Conservation (phyloP, 2,329 filamentous ascomycete species). For the Fusarium albidum region DNA sequence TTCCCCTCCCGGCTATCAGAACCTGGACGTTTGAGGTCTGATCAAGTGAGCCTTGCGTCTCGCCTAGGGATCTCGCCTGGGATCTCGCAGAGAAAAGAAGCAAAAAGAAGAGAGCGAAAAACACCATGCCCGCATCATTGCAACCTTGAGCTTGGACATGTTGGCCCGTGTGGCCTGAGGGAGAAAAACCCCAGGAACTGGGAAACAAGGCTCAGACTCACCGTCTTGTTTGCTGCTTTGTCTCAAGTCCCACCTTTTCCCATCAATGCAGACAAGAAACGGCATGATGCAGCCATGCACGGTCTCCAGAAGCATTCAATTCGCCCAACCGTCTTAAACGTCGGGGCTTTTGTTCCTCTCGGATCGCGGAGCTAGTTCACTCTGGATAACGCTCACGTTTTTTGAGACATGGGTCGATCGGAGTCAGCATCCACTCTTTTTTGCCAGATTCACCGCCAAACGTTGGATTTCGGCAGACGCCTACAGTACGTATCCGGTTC, state of each 20-base stretch:
- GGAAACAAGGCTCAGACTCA: conserved; percentile 28
- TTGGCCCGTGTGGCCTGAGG: conserved; percentile 33
- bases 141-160: conserved; percentile 28
- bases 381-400: conserved; percentile 26
- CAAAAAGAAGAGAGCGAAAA: conserved; percentile 2
- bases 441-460: conserved; percentile 39
- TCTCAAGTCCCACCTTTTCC: background rate
- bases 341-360: conserved; percentile 12
- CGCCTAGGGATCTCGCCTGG: conserved; percentile 28
- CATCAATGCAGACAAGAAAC: background rate
- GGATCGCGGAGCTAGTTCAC: conserved; percentile 10
- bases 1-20: conserved; percentile 10
- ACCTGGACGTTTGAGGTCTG: conserved; percentile 20
- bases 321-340: conserved; percentile 20
- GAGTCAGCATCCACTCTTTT: conserved; percentile 9
- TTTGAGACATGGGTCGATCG: conserved; percentile 28
- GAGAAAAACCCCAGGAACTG: conserved; percentile 6
- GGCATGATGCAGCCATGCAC: too few relatives aligned
- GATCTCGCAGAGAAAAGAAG: conserved; percentile 32
- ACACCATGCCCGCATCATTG: too few relatives aligned
- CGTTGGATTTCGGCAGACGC: conserved; percentile 19
- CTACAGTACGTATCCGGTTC: conserved; percentile 24
- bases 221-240: conserved; percentile 25
- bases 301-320: conserved; percentile 17
- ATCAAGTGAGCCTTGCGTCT: conserved; percentile 34